A percentile compares a stretch with the other conserved stretches of the same genome.
These are phyloP conservation scores for Apophysomyces elegans DNA, from an alignment of 371 early-diverging fungal genomes.

Conservation along the genomic window DNA sequence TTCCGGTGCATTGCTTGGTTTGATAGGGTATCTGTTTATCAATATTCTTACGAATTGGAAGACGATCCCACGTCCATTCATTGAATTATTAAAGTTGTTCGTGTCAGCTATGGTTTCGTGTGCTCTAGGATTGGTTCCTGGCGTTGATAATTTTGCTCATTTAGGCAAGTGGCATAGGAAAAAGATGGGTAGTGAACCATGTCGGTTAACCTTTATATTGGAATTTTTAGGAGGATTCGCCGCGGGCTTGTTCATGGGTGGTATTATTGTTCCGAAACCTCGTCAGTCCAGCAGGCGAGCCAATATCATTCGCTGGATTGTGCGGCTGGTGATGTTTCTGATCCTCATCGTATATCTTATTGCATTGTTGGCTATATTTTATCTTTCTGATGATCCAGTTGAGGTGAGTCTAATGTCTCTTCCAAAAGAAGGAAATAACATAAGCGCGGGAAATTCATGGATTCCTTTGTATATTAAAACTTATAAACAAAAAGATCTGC, in stretches of 20 bases:
- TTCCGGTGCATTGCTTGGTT: conserved; percentile 77
- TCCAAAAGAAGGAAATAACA: too few relatives aligned
- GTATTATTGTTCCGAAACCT: conserved; percentile 54
- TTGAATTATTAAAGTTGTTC: conserved; percentile 69
- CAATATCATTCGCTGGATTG: conserved; percentile 43
- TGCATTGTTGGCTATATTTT: conserved; percentile 50
- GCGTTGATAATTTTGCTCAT: conserved; percentile 83
- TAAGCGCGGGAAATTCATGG: too few relatives aligned
- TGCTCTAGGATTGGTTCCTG: conserved; percentile 73
- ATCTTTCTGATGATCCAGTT: conserved; percentile 42
- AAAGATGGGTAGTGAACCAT: too few relatives aligned
- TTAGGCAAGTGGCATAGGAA: conserved; percentile 43
- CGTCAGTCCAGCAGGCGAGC: conserved; percentile 28
- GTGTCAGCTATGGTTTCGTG: conserved; percentile 68
- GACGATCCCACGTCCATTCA: conserved; percentile 58
- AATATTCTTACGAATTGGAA: conserved; percentile 78
- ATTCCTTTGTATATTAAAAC: too few relatives aligned
- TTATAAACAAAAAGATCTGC: too few relatives aligned
- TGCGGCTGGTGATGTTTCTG: conserved; percentile 43
- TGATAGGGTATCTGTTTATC: conserved; percentile 72
- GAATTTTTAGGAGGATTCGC: conserved; percentile 61
- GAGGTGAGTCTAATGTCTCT: conserved; percentile 9
- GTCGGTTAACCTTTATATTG: background rate
- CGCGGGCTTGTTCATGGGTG: conserved; percentile 55
- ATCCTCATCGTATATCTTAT: conserved; percentile 44